These are phyloP conservation scores for Emericellopsis atlantica DNA, from an alignment of 2,329 filamentous ascomycete genomes.

Conservation along the genomic window DNA sequence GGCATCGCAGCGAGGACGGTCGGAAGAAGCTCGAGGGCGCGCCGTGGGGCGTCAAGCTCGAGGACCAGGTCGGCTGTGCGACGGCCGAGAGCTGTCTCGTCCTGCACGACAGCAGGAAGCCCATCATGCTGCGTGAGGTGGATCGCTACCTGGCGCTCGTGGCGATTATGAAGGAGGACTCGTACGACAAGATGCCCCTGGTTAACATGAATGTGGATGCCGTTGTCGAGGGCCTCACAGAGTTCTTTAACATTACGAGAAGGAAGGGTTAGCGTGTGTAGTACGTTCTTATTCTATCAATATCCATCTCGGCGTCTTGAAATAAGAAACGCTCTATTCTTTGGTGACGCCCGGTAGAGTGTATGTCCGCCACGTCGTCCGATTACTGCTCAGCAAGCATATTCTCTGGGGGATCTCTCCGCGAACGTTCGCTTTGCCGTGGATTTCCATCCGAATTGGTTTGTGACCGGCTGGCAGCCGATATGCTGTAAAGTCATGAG, in stretches of 20 bases:
- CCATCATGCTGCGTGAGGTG: slow-evolving; percentile 57
- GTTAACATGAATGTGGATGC: slow-evolving; percentile 83
- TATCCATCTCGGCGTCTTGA: no score
- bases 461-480: slow-evolving; percentile 14
- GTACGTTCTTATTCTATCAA: not conserved
- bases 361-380: slow-evolving; percentile 33
- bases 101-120: slow-evolving; percentile 48
- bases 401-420: slow-evolving; percentile 36
- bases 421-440: slow-evolving; percentile 26
- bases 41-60: slow-evolving; percentile 47
- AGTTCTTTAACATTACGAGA: slow-evolving; percentile 67
- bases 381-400: slow-evolving; percentile 35
- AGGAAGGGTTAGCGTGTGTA: slow-evolving; percentile 24
- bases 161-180: slow-evolving; percentile 77
- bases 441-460: slow-evolving; percentile 39
- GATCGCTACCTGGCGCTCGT: slow-evolving; percentile 69
- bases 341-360: slow-evolving; percentile 1
- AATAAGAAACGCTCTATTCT: no score
- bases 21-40: slow-evolving; percentile 43
- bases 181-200: slow-evolving; percentile 70
- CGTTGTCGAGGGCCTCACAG: slow-evolving; percentile 63
- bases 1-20: slow-evolving; percentile 43
- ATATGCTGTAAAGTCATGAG: slow-evolving; percentile 7
- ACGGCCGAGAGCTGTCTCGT: slow-evolving; percentile 59
- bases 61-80: slow-evolving; percentile 53